A percentile compares a stretch with the other conserved stretches of the same genome.
Evolutionary conservation across 352 stramenopile genomes (phyloP).

Genomic region (Globisporangium perplexum): DNA sequence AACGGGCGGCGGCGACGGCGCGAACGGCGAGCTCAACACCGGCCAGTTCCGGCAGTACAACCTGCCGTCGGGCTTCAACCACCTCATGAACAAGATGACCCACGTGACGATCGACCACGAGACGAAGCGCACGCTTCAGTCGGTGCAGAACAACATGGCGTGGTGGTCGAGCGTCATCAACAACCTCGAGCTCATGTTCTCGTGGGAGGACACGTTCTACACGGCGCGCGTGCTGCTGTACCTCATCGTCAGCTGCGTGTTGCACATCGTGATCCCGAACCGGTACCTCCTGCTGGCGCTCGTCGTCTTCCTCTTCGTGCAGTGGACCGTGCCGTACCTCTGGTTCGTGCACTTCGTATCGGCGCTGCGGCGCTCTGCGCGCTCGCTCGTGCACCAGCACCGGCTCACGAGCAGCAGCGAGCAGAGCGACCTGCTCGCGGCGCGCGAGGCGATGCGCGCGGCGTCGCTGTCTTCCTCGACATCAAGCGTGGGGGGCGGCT

Average conservation of each 20-base stretch:
- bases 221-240: slow-evolving; percentile 74
- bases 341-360: slow-evolving; percentile 63
- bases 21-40: slow-evolving; percentile 25
- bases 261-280: slow-evolving; percentile 83
- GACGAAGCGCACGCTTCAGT: slow-evolving; percentile 79
- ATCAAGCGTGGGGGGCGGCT: slow-evolving; percentile 5
- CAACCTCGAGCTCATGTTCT: slow-evolving; percentile 84
- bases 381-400: slow-evolving; percentile 72
- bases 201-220: slow-evolving; percentile 86
- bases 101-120: slow-evolving; percentile 81
- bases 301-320: slow-evolving; percentile 72
- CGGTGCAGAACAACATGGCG: slow-evolving; percentile 86
- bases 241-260: slow-evolving; percentile 78
- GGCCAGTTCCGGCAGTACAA: slow-evolving; percentile 75
- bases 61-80: slow-evolving; percentile 75
- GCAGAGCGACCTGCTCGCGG: slow-evolving; percentile 42
- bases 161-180: slow-evolving; percentile 84
- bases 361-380: slow-evolving; percentile 57
- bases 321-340: slow-evolving; percentile 78
- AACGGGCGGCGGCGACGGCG: slow-evolving; percentile 15
- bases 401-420: slow-evolving; percentile 56
- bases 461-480: slow-evolving; percentile 8
- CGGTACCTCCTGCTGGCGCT: slow-evolving; percentile 75
- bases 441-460: slow-evolving; percentile 27
- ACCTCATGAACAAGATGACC: slow-evolving; percentile 89